phyloP scores from a whole-genome alignment of 768 basidiomycete genomes.

The Pisolithus marmoratus region DNA sequence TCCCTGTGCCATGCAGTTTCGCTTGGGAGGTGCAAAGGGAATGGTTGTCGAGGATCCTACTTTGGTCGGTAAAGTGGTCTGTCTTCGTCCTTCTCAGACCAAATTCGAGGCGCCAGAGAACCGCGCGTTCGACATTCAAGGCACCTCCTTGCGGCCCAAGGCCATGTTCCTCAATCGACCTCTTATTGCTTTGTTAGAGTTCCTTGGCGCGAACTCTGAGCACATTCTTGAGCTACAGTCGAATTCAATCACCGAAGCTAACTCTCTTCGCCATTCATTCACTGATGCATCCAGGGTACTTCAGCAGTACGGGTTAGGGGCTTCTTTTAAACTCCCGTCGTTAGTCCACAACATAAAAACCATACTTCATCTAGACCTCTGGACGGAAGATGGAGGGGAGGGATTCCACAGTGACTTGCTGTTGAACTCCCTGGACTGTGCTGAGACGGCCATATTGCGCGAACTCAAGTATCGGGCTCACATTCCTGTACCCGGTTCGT shows the following conservation, averaged over 20 bases:
- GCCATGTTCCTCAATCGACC: slow-evolving; percentile 42
- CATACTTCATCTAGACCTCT: slow-evolving; percentile 27
- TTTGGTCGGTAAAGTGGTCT: slow-evolving; percentile 30
- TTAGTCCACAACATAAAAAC: slow-evolving; percentile 33
- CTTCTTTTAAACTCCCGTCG: slow-evolving; percentile 40
- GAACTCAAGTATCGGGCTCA: slow-evolving; percentile 48
- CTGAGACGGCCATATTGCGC: slow-evolving; percentile 41
- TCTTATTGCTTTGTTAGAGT: slow-evolving; percentile 44
- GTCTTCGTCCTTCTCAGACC: slow-evolving; percentile 39
- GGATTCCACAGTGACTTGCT: slow-evolving; percentile 31
- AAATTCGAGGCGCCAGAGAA: slow-evolving; percentile 40
- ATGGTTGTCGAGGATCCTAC: slow-evolving; percentile 40
- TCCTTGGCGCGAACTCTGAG: slow-evolving; percentile 29
- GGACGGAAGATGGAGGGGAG: slow-evolving; percentile 9
- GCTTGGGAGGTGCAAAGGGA: slow-evolving; percentile 44
- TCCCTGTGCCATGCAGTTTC: slow-evolving; percentile 41
- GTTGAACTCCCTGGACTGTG: slow-evolving; percentile 31
- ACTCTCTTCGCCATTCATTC: slow-evolving; percentile 30
- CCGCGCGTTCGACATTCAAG: slow-evolving; percentile 42
- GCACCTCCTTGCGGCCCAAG: slow-evolving; percentile 39
- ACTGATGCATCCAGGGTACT: slow-evolving; percentile 33
- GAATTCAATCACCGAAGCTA: slow-evolving; percentile 31
- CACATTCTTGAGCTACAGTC: slow-evolving; percentile 36
- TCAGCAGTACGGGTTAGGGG: slow-evolving; percentile 39
- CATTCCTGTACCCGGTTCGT: slow-evolving; percentile 44